Evolutionary conservation across 192 early-diverging fungal genomes (phyloP).

Genomic region (Coemansia sp.): DNA sequence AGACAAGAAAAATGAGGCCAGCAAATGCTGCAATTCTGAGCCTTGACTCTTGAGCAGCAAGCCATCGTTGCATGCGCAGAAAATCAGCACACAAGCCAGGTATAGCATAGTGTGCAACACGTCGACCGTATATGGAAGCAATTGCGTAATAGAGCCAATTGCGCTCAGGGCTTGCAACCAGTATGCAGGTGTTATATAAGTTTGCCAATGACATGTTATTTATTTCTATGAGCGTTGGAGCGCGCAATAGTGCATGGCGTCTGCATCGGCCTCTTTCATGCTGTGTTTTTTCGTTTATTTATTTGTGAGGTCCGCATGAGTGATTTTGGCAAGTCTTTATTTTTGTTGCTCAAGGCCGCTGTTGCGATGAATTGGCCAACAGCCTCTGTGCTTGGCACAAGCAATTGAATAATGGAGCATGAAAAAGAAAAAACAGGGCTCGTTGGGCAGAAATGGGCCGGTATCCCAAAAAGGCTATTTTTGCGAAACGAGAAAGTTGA

Average conservation of each 20-base stretch:
- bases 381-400: too few species aligned
- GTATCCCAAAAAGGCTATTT: too few species aligned
- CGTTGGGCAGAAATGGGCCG: background rate
- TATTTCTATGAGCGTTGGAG: background rate
- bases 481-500: too few species aligned
- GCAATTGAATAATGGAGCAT: background rate
- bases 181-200: background rate
- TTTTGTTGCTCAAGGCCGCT: background rate
- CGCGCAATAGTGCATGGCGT: constrained; percentile 7
- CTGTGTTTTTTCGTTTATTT: background rate
- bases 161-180: background rate
- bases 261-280: constrained; percentile 4
- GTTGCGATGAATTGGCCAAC: too few species aligned
- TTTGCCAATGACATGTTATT: background rate
- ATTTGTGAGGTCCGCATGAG: background rate
- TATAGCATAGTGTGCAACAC: background rate
- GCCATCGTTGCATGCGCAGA: background rate
- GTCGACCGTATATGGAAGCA: too few species aligned
- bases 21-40: too few species aligned
- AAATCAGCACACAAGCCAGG: background rate
- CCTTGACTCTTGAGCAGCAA: background rate
- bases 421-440: background rate
- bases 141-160: background rate
- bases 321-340: too few species aligned
- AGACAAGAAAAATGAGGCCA: too few species aligned